Evolutionary conservation across 192 early-diverging fungal genomes (phyloP), one percentile per base, ranked within the genome.

Genomic region (Pilaira anomala): DNA sequence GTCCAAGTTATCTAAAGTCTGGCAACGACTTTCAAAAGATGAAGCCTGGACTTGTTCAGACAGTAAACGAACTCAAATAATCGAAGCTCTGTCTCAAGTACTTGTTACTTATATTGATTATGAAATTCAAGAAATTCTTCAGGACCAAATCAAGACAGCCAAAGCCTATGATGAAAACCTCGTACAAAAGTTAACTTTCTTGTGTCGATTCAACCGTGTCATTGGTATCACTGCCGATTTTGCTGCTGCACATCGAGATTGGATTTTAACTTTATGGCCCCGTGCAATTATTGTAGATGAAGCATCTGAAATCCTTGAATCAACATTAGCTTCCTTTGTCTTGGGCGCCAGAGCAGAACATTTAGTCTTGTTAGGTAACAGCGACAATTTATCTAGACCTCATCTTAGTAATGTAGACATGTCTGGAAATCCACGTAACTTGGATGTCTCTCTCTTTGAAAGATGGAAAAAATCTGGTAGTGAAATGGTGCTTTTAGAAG

Each of bases 141-240:
- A 62, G 7, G 41, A 55, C 7, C 52, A 56, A 25, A 45, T 42
- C 7, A 42, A 68, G 21, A 16, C 24, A 12, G 29, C 49, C 0
- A 40, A 24, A 7, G 29, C 24, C 7, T 44, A 63, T 54, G 56
- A 68, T 22, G 62, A 62, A 13, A 22, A 24, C 19, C 40, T 58
- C 16, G 8, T 50, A 4, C 19, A 53, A 3, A 49, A 54, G 12
- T 68, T 64, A 64, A 14, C 25, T 3, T 42, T 49, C 11, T 41
- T 44, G 1, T 52, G 65, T 25, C 42, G 45, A 13, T 76, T 72
- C 6, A 61, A 25, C n/a, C 58, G 55, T 4, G 41, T 76, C 6
- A 50, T 76, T 9, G 74, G 69, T 2, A 72, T 76, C 60, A 76
- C 74, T 0, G 29, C 66, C 2, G 55, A 49, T 22, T 72, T 72